Evolutionary conservation across 2,329 filamentous ascomycete genomes (phyloP).

Genomic region (Colletotrichum filicis): DNA sequence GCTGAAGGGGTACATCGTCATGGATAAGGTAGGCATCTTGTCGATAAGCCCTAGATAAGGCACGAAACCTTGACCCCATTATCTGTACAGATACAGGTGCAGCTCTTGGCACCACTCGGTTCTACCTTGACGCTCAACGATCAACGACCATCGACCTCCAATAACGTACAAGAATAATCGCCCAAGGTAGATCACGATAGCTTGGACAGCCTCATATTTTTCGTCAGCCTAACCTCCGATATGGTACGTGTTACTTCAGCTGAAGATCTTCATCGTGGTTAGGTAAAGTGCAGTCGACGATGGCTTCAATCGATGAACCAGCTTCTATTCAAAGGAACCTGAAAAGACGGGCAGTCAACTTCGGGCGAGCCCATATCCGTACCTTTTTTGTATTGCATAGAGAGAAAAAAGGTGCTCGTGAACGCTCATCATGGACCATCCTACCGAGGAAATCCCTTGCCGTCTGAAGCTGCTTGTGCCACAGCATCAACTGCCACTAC

Average conservation of each 20-base stretch:
- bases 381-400: not conserved
- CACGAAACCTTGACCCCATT: not conserved
- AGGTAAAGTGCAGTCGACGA: not conserved
- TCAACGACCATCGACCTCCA: not conserved
- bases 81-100: too few relatives aligned
- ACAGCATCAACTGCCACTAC: constrained; percentile 22
- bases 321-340: not conserved
- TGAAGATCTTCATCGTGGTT: too few relatives aligned
- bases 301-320: not conserved
- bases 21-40: not conserved
- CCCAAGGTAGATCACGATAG: not conserved
- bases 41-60: not conserved
- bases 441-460: constrained; percentile 31
- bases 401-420: not conserved
- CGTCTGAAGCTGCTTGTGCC: constrained; percentile 31
- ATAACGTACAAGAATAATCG: not conserved
- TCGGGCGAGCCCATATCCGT: not conserved
- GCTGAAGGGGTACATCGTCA: not conserved
- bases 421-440: constrained; percentile 8
- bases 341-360: not conserved
- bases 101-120: not conserved
- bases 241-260: not conserved
- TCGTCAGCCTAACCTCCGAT: too few relatives aligned
- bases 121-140: not conserved
- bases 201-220: not conserved